Evolutionary conservation across 441 rosid species (phyloP).

Genomic region (Hura crepitans): DNA sequence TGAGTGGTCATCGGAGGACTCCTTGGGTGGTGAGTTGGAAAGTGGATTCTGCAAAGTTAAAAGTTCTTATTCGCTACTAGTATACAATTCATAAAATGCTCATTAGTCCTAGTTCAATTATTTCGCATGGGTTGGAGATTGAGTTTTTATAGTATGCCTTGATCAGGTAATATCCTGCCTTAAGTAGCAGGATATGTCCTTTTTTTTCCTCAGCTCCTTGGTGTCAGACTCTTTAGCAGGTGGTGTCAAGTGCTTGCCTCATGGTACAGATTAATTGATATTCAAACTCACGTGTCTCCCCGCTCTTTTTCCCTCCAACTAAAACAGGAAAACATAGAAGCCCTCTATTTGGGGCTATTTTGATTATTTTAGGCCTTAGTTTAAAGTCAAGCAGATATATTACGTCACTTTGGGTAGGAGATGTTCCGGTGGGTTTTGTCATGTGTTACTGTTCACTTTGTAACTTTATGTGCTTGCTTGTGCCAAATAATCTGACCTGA

Average conservation of each 20-base stretch:
- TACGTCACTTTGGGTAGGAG: background rate
- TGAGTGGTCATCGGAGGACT: constrained; percentile 79
- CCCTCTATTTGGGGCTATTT: background rate
- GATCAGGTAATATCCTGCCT: background rate
- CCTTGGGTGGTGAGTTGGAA: constrained; percentile 90
- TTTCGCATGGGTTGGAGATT: background rate
- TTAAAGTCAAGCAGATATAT: background rate
- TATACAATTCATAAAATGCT: background rate
- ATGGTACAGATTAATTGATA: background rate
- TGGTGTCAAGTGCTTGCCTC: background rate
- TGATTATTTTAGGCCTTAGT: constrained; percentile 2
- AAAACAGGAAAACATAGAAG: background rate
- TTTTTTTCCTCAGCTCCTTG: background rate
- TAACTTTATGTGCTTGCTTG: background rate
- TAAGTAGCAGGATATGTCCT: background rate
- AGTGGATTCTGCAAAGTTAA: constrained; percentile 4
- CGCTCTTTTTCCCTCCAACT: background rate
- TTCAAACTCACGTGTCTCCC: background rate
- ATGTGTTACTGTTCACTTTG: background rate
- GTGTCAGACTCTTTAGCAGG: background rate
- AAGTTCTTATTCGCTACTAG: background rate
- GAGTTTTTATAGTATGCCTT: background rate
- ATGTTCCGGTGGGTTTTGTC: background rate
- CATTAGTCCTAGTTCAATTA: constrained; percentile 1
- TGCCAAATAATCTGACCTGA: background rate